Base-by-base conservation (phyloP, 192 early-diverging fungal species). In the Chytriomyces sp. region DNA sequence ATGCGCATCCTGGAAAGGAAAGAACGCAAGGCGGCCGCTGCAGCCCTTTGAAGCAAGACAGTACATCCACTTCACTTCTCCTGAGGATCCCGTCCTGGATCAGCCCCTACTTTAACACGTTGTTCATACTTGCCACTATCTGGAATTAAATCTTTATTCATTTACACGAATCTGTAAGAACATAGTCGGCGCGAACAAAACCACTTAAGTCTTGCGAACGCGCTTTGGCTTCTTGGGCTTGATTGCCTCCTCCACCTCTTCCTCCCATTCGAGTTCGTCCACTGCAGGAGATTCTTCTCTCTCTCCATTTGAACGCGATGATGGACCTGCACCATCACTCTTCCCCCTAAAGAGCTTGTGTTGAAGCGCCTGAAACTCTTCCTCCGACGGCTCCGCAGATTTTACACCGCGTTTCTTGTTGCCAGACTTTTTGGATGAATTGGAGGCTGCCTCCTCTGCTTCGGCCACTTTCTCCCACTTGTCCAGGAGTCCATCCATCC, bases 331-430 rank as follows among this genome's bases (percentile, higher is more conserved):
- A 12, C 38, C 64, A 39, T 52, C 38, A 63, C 75, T 71, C 56
- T 85, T 82, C 53, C 79, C 84, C 34, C 64, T 81, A 76, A 85
- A 82, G 31, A 90, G 59, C 67, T 81, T 84, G 39, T 79, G 82
- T 63, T 89, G 89, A 2, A 89, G 75, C 7, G 80, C 81, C 49
- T 77, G 75, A 56, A 91, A 91, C 76, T 91, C 88, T 36, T 89
- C 88, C 28, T 91, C 89, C 0, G 75, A 81, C 26, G 87, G 87
- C 52, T 86, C 86, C 7, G 52, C 60, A 72, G 37, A 55, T 54
- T n/a, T 53, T 59, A 25, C 58, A 8, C 59, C 52, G 54, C 71
- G 57, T 38, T 67, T 52, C 39, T 73, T 63, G 59, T 78, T 14
- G 2, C 2, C 44, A 49, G 44, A 14, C 44, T 49, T 49, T 49